phyloP scores from a whole-genome alignment of 768 basidiomycete genomes.

The Pleurotus platypus region DNA sequence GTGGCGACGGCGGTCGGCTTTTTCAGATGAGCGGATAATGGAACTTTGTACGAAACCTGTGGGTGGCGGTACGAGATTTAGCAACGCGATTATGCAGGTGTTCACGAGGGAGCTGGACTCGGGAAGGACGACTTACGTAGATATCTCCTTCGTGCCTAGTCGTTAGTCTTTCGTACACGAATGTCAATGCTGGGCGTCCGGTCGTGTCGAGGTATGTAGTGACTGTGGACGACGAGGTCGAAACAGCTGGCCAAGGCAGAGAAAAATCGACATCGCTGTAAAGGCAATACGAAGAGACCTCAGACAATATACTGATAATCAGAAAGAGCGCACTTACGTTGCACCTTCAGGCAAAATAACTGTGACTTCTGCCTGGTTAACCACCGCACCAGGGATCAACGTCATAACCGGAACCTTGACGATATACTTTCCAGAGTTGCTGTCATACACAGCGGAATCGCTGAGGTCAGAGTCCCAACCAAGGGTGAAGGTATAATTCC shows the following conservation, averaged over 20 bases:
- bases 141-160: slow-evolving; percentile 77
- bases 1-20: slow-evolving; percentile 80
- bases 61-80: background rate
- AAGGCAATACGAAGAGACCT: slow-evolving; percentile 6
- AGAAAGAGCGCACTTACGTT: slow-evolving; percentile 52
- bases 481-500: slow-evolving; percentile 95
- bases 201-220: slow-evolving; percentile 89
- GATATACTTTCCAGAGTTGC: slow-evolving; percentile 59
- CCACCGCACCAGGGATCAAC: slow-evolving; percentile 71
- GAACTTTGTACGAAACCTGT: slow-evolving; percentile 87
- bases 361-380: slow-evolving; percentile 74
- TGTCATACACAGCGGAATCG: slow-evolving; percentile 68
- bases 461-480: slow-evolving; percentile 89
- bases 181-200: slow-evolving; percentile 77
- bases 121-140: slow-evolving; percentile 55
- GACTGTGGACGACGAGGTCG: slow-evolving; percentile 60
- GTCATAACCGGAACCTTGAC: slow-evolving; percentile 87
- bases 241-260: slow-evolving; percentile 74
- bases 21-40: slow-evolving; percentile 74
- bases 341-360: slow-evolving; percentile 95
- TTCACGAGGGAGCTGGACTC: background rate
- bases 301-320: background rate
- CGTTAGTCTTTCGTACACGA: slow-evolving; percentile 73
- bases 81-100: too few relatives aligned
- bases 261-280: slow-evolving; percentile 72